Base-by-base conservation (phyloP, 2,329 filamentous ascomycete genomes). In the Fonsecaea nubica region DNA sequence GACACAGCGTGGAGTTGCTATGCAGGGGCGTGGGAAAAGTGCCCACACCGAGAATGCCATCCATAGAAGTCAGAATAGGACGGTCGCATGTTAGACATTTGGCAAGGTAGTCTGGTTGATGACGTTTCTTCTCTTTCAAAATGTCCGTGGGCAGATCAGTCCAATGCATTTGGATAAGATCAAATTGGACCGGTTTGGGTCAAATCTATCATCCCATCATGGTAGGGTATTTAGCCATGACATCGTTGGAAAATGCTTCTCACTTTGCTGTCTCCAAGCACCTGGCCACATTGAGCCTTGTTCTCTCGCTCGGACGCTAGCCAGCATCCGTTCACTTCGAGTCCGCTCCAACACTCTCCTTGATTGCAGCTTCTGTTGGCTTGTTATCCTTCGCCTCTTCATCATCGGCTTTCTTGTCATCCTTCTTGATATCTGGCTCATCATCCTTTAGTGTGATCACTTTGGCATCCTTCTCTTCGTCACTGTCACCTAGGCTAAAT, bases 401-500 rank as follows among this genome's bases (percentile, higher is more conserved):
- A 45, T 71, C 69, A 21, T 79, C 77, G 70, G 80, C 79, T 77
- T 87, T 86, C 67, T 83, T 76, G 33, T 42, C 50, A 36, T 25
- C 55, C n/a, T 60, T 58, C 38, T 62, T 66, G n/a, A 21, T 42
- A 1, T 63, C 54, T 9, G 84, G 81, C 74, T 80, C 81, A 50
- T 85, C 84, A 60, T 84, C 78, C 63, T 83, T 82, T 56, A 82
- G 74, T 64, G 89, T 87, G 76, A 89, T 89, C 56, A 86, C 84
- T 80, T 93, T 95, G 15, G 82, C 79, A 61, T 93, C 92, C 72
- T 90, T 90, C 79, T 99, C 95, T 72, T 97, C 93, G 72, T 98
- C 94, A 75, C 92, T 96, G 73, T 98, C 94, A 4, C 95, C 95
- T 13, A 99, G 85, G 75, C 93, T 97, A 80, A 99, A 99, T 0